Evolutionary conservation across 441 rosid species (phyloP), one percentile per base, ranked within the genome.

Genomic region (Syzygium malaccense): DNA sequence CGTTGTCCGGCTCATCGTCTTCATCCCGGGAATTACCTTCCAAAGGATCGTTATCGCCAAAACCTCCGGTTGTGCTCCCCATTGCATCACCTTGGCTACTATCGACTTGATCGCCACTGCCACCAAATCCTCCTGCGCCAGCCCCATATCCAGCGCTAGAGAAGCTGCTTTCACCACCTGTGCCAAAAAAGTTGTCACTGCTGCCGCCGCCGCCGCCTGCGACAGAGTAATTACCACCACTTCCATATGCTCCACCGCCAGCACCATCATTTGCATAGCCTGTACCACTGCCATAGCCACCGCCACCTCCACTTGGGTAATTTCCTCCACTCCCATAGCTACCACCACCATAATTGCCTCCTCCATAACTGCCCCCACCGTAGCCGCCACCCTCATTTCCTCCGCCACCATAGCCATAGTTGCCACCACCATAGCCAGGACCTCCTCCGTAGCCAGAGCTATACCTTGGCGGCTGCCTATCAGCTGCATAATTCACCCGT

Each of bases 401-500:
- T 20, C 86, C 86, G 2, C 86, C 86, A 51, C 84, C 49, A 33
- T 17, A 13, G n/a, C 37, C 30, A 33, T 33, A n/a, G 78, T 23
- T 13, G 19, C 84, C 84, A 8, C 84, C 51, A 1, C 84, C 84
- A 75, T 75, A 75, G 84, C 84, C 84, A 75, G 78, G 37, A 66
- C 84, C 84, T 37, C 51, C 51, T 4, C 85, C 85, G 26, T 85
- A 85, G 51, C 87, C 64, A 85, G 87, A 85, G 58, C 49, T 37
- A 85, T 48, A 86, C 88, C 88, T 89, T 58, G 91, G 92, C 19
- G 87, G 66, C 78, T 94, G 87, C 90, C 97, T 93, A 23, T 97
- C 99, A 86, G 89, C 87, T 87, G 99, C 99, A 93, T 91, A 96
- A 91, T 94, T 94, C 89, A 97, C 99, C 92, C 92, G 95, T 62